Base-by-base conservation (phyloP, 208 protist species). In the Trypanosomatidae sp. region DNA sequence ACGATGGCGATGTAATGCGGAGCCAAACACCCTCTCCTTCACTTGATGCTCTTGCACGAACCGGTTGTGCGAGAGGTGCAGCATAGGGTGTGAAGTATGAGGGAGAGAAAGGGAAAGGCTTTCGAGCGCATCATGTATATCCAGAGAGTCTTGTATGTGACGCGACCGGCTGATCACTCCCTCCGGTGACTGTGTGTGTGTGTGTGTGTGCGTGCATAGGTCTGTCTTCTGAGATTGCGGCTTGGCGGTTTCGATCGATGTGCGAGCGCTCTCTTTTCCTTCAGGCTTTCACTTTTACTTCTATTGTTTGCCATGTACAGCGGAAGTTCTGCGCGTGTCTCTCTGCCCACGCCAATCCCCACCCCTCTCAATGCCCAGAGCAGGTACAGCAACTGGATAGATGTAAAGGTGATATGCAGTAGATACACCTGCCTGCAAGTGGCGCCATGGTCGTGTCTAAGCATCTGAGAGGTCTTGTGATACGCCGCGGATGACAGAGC, bases 11-110 rank as follows among this genome's bases (percentile, higher is more conserved):
- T 33, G 58, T 12, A 25, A 39, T 22, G 55, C 12, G 6, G 50
- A 56, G 13, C 22, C 17, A 25, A 56, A 19, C 22, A 0, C 22
- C 22, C 50, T 56, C 22, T 28, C 50, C 22, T 36, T 25, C 6
- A 10, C 55, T 58, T 81, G 47, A 46, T 60, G 28, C 52, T 64
- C 72, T 60, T 72, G 22, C 25, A 52, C 52, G 4, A 53, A 12
- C 60, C 43, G 36, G 36, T 39, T 39, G 36, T 6, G 36, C 36
- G 36, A 25, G 55, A 15, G 55, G 28, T 28, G 9, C 22, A 39
- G 36, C 36, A 39, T 39, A 39, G 36, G 55, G 28, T 36, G 58
- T 62, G 30, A 22, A 9, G 36, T 39, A 39, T 39, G 33, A 43
- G 58, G 17, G 36, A 12, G 7, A 3, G 10, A 43, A 6, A n/a